Conservation (phyloP, 2,329 filamentous ascomycete species). For the Zelopaecilomyces penicillatus region DNA sequence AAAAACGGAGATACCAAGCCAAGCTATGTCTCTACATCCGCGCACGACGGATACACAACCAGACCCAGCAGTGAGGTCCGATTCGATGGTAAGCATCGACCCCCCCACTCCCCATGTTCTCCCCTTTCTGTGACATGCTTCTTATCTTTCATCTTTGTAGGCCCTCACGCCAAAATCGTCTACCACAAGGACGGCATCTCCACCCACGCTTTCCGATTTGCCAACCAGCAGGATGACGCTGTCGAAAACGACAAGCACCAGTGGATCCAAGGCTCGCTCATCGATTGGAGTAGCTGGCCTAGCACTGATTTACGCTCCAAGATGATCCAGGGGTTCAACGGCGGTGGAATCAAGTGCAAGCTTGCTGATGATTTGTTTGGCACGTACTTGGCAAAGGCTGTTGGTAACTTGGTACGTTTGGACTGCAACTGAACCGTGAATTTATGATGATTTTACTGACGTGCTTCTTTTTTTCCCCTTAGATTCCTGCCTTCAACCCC, state of each 20-base stretch:
- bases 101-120: neutral
- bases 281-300: constrained; percentile 9
- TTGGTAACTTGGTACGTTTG: no score
- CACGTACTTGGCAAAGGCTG: constrained; percentile 6
- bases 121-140: neutral
- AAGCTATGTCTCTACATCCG: constrained; percentile 18
- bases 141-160: neutral
- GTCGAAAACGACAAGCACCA: constrained; percentile 21
- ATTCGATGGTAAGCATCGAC: constrained; percentile 6
- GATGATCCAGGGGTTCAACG: constrained; percentile 7
- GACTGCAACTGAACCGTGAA: no score
- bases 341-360: constrained; percentile 7
- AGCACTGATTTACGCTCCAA: constrained; percentile 5
- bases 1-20: constrained; percentile 4
- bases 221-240: constrained; percentile 10
- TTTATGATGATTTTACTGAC: no score
- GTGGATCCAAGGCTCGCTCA: constrained; percentile 21
- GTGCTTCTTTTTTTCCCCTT: no score
- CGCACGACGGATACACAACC: constrained; percentile 22
- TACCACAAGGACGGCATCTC: constrained; percentile 26
- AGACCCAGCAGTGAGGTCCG: constrained; percentile 14
- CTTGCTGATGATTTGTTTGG: constrained; percentile 6
- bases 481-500: no score
- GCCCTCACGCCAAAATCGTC: constrained; percentile 19
- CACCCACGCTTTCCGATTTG: constrained; percentile 26